Evolutionary conservation across 768 basidiomycete genomes (phyloP), one percentile per base, ranked within the genome.

Genomic region (Pisolithus tinctorius): DNA sequence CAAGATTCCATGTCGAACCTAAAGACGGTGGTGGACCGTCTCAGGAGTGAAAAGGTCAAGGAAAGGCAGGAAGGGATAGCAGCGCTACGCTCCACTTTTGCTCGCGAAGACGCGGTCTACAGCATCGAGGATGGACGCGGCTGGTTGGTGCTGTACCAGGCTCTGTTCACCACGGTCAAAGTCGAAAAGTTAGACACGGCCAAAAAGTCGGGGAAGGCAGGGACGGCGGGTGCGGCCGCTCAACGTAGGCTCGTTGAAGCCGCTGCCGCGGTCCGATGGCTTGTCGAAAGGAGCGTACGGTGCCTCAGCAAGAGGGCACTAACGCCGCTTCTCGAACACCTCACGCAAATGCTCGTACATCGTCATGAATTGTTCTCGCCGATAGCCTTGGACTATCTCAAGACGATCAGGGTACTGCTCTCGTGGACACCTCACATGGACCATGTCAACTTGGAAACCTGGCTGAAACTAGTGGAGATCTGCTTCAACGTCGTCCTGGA

Each of bases 321-420:
- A 31, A 76, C 76, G 47, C 67, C 78, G 3, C 56, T 94, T 29
- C 71, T 88, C 48, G 73, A 74, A 8, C 87, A 93, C 62, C 70
- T 96, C 41, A 69, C 72, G 11, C 77, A 80, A 52, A 77, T 76
- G 45, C 74, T 93, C 47, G 70, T 81, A 4, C 60, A 80, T 59
- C 70, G 74, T 20, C 73, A 75, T 36, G 62, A 72, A 34, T 69
- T 96, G 13, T 74, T 84, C 53, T 61, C 71, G 4, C 81, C 83
- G 0, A 74, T 92, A 4, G 83, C 88, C 10, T 67, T 89, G 55
- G 82, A 94, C 65, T 94, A 92, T 64, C 73, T 86, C 50, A 94
- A 94, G 63, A 76, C 86, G 0, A 71, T 96, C 45, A 79, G 79
- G 50, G 72, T 70, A 52, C 62, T 97, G 8, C 69, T 90, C 47